A percentile compares a stretch with the other conserved stretches of the same genome.
Conservation (phyloP, 1,139 yeast genomes). For the Suhomyces bribrorum region DNA sequence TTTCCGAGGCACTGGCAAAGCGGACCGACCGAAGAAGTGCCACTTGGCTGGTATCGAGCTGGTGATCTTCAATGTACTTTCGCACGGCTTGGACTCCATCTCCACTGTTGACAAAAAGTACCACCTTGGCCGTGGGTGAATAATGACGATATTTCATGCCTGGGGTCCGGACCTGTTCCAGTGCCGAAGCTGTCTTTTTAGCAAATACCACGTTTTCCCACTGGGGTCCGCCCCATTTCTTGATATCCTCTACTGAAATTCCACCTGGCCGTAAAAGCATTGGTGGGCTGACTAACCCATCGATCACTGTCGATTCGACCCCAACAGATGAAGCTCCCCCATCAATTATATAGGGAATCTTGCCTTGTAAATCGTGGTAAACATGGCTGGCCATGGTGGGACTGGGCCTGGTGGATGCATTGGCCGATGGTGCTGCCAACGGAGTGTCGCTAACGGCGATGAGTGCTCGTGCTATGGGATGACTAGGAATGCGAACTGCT, state of each 20-base stretch:
- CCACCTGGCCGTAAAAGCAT: slow-evolving; percentile 94
- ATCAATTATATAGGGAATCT: slow-evolving; percentile 82
- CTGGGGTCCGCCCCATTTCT: slow-evolving; percentile 53
- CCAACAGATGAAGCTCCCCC: slow-evolving; percentile 94
- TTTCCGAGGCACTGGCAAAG: slow-evolving; percentile 30
- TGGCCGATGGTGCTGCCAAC: slow-evolving; percentile 96
- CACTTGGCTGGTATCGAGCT: slow-evolving; percentile 25
- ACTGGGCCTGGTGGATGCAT: slow-evolving; percentile 92
- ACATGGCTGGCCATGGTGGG: slow-evolving; percentile 91
- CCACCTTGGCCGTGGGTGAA: slow-evolving; percentile 84
- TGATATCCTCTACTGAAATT: slow-evolving; percentile 73
- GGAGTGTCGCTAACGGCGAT: slow-evolving; percentile 88
- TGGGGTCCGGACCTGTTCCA: slow-evolving; percentile 85
- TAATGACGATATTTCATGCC: slow-evolving; percentile 98
- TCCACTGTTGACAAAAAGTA: slow-evolving; percentile 58
- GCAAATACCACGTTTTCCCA: slow-evolving; percentile 71
- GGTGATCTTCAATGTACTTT: slow-evolving; percentile 25
- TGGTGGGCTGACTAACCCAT: slow-evolving; percentile 84
- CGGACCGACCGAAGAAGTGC: slow-evolving; percentile 50
- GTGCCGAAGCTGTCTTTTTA: slow-evolving; percentile 60
- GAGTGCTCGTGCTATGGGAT: slow-evolving; percentile 88
- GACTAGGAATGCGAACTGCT: slow-evolving; percentile 86
- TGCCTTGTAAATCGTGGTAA: slow-evolving; percentile 70
- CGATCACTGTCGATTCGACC: slow-evolving; percentile 90
- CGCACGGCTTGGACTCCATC: slow-evolving; percentile 40